Evolutionary conservation across 2,329 filamentous ascomycete species (phyloP).

Genomic region (Nemania sp.): DNA sequence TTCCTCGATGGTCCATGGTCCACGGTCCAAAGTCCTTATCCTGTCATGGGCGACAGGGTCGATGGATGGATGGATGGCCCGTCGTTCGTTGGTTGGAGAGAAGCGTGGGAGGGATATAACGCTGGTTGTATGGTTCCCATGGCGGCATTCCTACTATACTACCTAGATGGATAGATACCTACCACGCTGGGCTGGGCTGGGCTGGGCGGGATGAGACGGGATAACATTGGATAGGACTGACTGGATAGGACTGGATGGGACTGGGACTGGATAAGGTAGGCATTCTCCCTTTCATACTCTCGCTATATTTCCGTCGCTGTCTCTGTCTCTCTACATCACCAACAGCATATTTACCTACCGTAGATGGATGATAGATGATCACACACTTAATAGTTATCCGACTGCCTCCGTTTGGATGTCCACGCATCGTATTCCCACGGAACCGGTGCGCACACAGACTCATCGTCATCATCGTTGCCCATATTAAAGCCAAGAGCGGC

Average conservation of each 20-base stretch:
- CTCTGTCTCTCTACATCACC: not conserved
- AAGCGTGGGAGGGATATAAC: constrained; percentile 36
- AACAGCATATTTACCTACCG: constrained; percentile 10
- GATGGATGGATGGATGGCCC: constrained; percentile 32
- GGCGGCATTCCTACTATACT: constrained; percentile 3
- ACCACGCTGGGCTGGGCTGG: constrained; percentile 5
- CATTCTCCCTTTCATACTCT: too few relatives aligned
- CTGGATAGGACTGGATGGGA: not conserved
- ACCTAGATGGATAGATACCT: not conserved
- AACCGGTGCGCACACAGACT: constrained; percentile 18
- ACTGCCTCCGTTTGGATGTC: constrained; percentile 26
- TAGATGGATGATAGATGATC: constrained; percentile 8
- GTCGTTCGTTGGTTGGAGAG: constrained; percentile 36
- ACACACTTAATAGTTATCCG: constrained; percentile 17
- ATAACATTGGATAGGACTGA: not conserved
- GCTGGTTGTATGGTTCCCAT: constrained; percentile 32
- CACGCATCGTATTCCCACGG: constrained; percentile 23
- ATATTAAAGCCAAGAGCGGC: constrained; percentile 31
- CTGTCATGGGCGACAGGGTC: constrained; percentile 31
- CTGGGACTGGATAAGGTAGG: too few relatives aligned
- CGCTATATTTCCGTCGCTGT: not conserved
- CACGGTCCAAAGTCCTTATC: constrained; percentile 26
- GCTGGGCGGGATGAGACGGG: not conserved
- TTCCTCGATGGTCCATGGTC: constrained; percentile 30
- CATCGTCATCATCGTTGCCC: constrained; percentile 3